These are phyloP conservation scores for Fusarium sp. DNA, from an alignment of 2,329 filamentous ascomycete genomes.

Conservation along the genomic window DNA sequence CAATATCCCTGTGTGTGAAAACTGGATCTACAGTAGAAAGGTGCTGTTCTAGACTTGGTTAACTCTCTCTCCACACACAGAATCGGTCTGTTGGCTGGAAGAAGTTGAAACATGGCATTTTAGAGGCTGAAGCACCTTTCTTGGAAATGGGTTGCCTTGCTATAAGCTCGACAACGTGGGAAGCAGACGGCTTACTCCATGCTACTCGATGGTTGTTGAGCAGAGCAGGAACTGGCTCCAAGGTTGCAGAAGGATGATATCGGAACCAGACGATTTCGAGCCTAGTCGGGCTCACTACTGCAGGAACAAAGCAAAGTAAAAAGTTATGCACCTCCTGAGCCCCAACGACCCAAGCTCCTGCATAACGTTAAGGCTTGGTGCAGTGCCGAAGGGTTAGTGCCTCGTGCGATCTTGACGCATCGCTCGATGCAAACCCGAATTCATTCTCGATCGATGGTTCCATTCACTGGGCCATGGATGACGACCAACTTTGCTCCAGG, in stretches of 20 bases:
- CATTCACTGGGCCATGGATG: conserved; percentile 26
- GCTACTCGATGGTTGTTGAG: neutral
- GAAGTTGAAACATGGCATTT: conserved; percentile 27
- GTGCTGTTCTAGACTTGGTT: conserved; percentile 4
- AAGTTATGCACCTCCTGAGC: conserved; percentile 28
- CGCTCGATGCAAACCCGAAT: neutral
- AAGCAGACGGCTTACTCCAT: conserved; percentile 12
- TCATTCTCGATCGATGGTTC: conserved; percentile 30
- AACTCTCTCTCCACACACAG: conserved; percentile 8
- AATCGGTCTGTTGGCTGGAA: conserved; percentile 24
- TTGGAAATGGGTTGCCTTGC: conserved; percentile 1
- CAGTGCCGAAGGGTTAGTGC: conserved; percentile 28
- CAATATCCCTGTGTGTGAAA: conserved; percentile 20
- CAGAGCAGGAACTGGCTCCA: conserved; percentile 19
- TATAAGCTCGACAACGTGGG: neutral
- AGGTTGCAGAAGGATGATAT: conserved; percentile 8
- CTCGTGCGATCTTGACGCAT: conserved; percentile 20
- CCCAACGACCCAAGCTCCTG: conserved; percentile 28
- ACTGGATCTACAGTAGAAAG: conserved; percentile 4
- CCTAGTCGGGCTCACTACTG: conserved; percentile 42
- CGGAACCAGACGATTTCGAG: conserved; percentile 28
- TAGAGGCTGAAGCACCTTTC: neutral
- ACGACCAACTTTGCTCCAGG: conserved; percentile 21
- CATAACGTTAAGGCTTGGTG: conserved; percentile 17
- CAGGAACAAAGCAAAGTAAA: conserved; percentile 40